A percentile compares a stretch with the other conserved stretches of the same genome.
These are phyloP conservation scores for Rhizopogon vinicolor DNA, from an alignment of 768 basidiomycete genomes.

Conservation along the genomic window DNA sequence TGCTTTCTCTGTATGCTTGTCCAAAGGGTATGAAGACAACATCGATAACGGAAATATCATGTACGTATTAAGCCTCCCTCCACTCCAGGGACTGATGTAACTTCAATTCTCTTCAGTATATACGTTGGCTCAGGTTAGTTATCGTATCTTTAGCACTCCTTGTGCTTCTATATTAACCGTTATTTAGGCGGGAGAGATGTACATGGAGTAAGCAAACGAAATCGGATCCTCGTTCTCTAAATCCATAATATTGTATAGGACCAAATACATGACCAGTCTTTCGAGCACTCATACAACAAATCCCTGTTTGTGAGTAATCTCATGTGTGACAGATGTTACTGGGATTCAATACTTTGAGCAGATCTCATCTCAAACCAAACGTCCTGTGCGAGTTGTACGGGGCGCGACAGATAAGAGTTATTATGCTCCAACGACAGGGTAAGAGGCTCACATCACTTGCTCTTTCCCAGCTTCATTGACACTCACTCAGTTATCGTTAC, in stretches of 20 bases:
- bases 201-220: constrained; percentile 6
- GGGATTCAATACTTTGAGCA: constrained; percentile 7
- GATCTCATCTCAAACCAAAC: constrained; percentile 23
- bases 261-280: constrained; percentile 19
- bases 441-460: not conserved
- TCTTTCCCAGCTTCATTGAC: not conserved
- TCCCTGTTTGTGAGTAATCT: constrained; percentile 12
- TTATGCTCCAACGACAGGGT: constrained; percentile 22
- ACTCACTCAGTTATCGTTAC: constrained; percentile 21
- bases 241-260: constrained; percentile 9
- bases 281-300: constrained; percentile 16
- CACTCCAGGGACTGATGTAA: not conserved
- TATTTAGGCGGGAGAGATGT: constrained; percentile 20
- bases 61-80: constrained; percentile 18
- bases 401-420: constrained; percentile 15
- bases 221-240: not conserved
- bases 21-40: constrained; percentile 39
- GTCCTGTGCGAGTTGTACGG: constrained; percentile 35
- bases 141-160: not conserved
- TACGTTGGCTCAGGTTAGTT: constrained; percentile 30
- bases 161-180: not conserved
- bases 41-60: constrained; percentile 32
- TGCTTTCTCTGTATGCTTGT: constrained; percentile 38
- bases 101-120: constrained; percentile 15
- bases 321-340: not conserved